Conservation (phyloP, 495 filamentous ascomycete species). For the Aspergillus campestris region DNA sequence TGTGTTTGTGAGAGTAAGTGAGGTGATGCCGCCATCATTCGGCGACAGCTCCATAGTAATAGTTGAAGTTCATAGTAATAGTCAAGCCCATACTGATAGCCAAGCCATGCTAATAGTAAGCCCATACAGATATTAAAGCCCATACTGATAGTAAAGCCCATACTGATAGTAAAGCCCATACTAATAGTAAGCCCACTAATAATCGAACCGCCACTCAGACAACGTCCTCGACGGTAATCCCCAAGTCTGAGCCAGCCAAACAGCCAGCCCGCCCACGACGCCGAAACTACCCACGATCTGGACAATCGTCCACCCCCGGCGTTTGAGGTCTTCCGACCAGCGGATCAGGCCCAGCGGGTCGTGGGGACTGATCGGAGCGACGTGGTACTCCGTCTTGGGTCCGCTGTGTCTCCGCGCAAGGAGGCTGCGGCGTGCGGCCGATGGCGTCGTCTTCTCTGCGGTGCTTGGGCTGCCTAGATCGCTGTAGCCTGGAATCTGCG, state of each 20-base stretch:
- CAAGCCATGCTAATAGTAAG: too few species aligned
- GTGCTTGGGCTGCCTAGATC: conserved; percentile 15
- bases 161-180: too few species aligned
- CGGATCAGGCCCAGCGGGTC: conserved; percentile 73
- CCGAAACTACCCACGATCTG: conserved; percentile 72
- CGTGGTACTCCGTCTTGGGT: conserved; percentile 17
- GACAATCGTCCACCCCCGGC: conserved; percentile 59
- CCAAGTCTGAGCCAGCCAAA: conserved; percentile 50
- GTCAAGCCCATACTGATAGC: too few species aligned
- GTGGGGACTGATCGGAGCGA: conserved; percentile 37
- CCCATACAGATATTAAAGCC: too few species aligned
- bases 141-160: too few species aligned
- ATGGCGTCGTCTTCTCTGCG: conserved; percentile 8
- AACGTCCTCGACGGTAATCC: conserved; percentile 29
- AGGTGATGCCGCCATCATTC: too few species aligned
- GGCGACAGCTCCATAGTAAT: too few species aligned
- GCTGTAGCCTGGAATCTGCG: conserved; percentile 27
- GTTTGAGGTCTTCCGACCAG: conserved; percentile 58
- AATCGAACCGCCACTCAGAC: conserved; percentile 31
- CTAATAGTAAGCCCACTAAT: conserved; percentile 8
- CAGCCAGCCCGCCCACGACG: conserved; percentile 62
- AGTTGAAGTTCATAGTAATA: too few species aligned
- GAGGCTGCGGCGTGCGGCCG: conserved; percentile 5
- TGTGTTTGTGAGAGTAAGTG: too few species aligned
- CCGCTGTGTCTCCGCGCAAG: conserved; percentile 18